Evolutionary conservation across 2,329 filamentous ascomycete genomes (phyloP), one percentile per base, ranked within the genome.

Genomic region (Pseudogymnoascus sp.): DNA sequence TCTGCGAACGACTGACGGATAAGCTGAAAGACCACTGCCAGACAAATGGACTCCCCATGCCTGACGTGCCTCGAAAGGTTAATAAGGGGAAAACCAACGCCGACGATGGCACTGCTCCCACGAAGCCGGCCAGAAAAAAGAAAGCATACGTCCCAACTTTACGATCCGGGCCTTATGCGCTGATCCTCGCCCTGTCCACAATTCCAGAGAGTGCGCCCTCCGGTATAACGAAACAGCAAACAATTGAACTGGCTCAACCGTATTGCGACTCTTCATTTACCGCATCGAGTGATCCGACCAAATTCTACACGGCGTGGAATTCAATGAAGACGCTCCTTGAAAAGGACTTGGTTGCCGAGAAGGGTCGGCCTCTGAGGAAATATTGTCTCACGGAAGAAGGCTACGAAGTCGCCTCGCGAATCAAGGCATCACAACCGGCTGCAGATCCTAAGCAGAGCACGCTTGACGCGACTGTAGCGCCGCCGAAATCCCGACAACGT

Each of bases 261-360:
- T 80, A 89, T 72, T 91, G 87, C 69, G 89, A 93, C 70, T 77
- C 87, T 1, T 92, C 89, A 0, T 92, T 91, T 69, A 88, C 83
- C 0, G 84, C 83, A 0, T 87, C 89, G 0, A 79, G 78, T 41
- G 87, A 90, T 62, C 79, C 88, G 0, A 86, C 81, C 10, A 89
- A 86, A 63, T 89, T 84, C 69, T 90, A 90, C 69, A 93, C 90
- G 0, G 90, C 90, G 0, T 95, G 90, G 90, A 89, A 84, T 70
- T 91, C 89, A 1, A 92, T 93, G 82, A 90, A 90, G 71, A 91
- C 88, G 0, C 76, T 95, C 33, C 68, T 87, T 4, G 80, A 85
- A 62, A 91, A 93, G 71, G 89, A 91, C 63, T 76, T 93, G 3
- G 88, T 93, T 0, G 87, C 86, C 63, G 87, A 89, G 68, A 85